phyloP scores from a whole-genome alignment of 176 grass and related monocot species.

The Musa troglodytarum region DNA sequence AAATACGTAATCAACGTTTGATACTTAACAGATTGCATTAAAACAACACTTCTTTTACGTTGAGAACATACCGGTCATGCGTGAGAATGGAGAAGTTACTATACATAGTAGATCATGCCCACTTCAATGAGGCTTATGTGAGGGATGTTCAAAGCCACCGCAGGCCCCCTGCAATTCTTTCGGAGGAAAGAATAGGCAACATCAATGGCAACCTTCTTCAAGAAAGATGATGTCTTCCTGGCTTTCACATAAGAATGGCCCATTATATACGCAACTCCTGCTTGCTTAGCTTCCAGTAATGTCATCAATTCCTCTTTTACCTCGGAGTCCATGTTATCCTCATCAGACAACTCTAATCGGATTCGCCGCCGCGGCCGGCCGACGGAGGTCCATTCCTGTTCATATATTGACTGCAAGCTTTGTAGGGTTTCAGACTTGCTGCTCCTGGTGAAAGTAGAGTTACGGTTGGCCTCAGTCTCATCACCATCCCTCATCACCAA shows the following conservation, averaged over 20 bases:
- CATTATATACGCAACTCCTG: conserved; percentile 56
- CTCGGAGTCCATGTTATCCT: conserved; percentile 28
- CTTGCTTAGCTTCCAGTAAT: conserved; percentile 48
- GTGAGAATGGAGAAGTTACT: conserved; percentile 3
- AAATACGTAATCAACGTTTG: too few relatives aligned
- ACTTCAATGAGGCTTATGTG: conserved; percentile 69
- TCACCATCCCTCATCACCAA: conserved; percentile 30
- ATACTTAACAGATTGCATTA: background rate
- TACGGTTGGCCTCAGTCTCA: conserved; percentile 1
- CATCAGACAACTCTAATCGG: conserved; percentile 40
- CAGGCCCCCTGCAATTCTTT: conserved; percentile 63
- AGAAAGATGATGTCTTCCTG: conserved; percentile 48
- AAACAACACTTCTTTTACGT: background rate
- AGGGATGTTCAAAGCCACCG: conserved; percentile 53
- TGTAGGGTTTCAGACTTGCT: conserved; percentile 52
- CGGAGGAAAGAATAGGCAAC: conserved; percentile 56
- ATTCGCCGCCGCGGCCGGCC: conserved; percentile 25
- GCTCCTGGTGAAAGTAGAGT: conserved; percentile 31
- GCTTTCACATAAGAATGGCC: conserved; percentile 72
- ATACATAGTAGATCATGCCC: conserved; percentile 78
- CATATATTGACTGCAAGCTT: conserved; percentile 51
- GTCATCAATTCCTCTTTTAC: conserved; percentile 49
- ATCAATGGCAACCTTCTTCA: conserved; percentile 58
- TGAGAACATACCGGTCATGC: background rate
- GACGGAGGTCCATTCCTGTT: conserved; percentile 35